Conservation (phyloP, 306 rosid genomes). For the Astragalus glycyphyllos region DNA sequence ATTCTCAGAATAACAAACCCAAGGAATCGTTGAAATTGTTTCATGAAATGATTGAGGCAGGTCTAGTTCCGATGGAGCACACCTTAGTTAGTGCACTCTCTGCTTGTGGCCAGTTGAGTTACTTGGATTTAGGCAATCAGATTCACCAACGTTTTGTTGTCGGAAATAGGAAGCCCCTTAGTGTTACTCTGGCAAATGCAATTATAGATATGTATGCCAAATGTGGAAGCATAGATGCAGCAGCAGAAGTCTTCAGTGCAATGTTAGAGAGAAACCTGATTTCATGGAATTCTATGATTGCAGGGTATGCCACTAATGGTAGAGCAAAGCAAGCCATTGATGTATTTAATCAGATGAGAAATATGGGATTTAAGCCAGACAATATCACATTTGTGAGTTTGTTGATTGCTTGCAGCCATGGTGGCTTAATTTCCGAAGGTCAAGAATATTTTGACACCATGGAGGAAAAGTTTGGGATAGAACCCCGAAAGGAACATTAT, state of each 20-base stretch:
- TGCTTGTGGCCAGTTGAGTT: slow-evolving; percentile 73
- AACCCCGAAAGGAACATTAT: slow-evolving; percentile 69
- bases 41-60: slow-evolving; percentile 56
- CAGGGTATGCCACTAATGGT: slow-evolving; percentile 73
- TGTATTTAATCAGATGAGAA: slow-evolving; percentile 61
- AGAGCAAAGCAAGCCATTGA: slow-evolving; percentile 55
- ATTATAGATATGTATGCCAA: slow-evolving; percentile 79
- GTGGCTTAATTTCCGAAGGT: slow-evolving; percentile 67
- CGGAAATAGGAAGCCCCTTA: slow-evolving; percentile 37
- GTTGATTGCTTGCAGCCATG: slow-evolving; percentile 81
- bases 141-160: slow-evolving; percentile 54
- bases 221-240: slow-evolving; percentile 66
- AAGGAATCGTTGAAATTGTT: slow-evolving; percentile 68
- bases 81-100: slow-evolving; percentile 78
- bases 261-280: slow-evolving; percentile 60
- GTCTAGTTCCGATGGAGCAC: slow-evolving; percentile 59
- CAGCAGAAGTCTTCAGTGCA: slow-evolving; percentile 56
- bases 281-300: slow-evolving; percentile 80
- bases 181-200: slow-evolving; percentile 67
- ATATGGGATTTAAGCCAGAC: slow-evolving; percentile 55
- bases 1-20: slow-evolving; percentile 72
- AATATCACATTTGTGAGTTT: slow-evolving; percentile 66
- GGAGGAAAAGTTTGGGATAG: slow-evolving; percentile 54
- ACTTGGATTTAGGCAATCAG: slow-evolving; percentile 65
- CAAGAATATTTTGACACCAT: slow-evolving; percentile 59